These are phyloP conservation scores for Pseudogymnoascus sp. DNA, from an alignment of 2,329 filamentous ascomycete genomes.

Conservation along the genomic window DNA sequence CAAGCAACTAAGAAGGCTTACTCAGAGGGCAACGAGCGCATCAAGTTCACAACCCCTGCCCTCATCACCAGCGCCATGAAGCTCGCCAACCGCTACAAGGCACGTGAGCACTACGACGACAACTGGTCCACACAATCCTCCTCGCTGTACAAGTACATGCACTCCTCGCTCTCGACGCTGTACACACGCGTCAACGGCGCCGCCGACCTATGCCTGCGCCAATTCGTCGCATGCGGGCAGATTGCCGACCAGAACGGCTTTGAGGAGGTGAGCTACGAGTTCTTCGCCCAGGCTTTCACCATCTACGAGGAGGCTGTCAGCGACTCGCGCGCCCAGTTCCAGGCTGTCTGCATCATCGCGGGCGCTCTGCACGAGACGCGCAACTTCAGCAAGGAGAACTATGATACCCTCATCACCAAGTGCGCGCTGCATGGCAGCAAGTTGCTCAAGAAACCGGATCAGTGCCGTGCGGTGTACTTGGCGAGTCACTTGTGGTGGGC, in stretches of 20 bases:
- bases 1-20: slow-evolving; percentile 83
- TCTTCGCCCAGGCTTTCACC: slow-evolving; percentile 95
- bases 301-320: slow-evolving; percentile 96
- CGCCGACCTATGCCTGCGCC: slow-evolving; percentile 77
- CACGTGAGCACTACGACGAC: slow-evolving; percentile 76
- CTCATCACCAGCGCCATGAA: slow-evolving; percentile 85
- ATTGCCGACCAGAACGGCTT: slow-evolving; percentile 85
- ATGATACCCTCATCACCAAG: slow-evolving; percentile 97
- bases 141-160: slow-evolving; percentile 90
- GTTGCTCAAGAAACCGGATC: slow-evolving; percentile 92
- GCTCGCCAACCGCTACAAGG: slow-evolving; percentile 79
- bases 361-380: slow-evolving; percentile 80
- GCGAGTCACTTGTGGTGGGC: slow-evolving; percentile 98
- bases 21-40: slow-evolving; percentile 84
- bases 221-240: slow-evolving; percentile 88
- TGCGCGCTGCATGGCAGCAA: slow-evolving; percentile 95
- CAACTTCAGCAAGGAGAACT: slow-evolving; percentile 93
- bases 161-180: slow-evolving; percentile 74
- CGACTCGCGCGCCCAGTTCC: slow-evolving; percentile 94
- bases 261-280: slow-evolving; percentile 95
- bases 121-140: slow-evolving; percentile 67
- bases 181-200: slow-evolving; percentile 78
- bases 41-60: slow-evolving; percentile 90
- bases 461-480: slow-evolving; percentile 92
- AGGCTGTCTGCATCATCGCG: slow-evolving; percentile 91